Conservation (phyloP, 768 basidiomycete genomes). For the Russula sp. region DNA sequence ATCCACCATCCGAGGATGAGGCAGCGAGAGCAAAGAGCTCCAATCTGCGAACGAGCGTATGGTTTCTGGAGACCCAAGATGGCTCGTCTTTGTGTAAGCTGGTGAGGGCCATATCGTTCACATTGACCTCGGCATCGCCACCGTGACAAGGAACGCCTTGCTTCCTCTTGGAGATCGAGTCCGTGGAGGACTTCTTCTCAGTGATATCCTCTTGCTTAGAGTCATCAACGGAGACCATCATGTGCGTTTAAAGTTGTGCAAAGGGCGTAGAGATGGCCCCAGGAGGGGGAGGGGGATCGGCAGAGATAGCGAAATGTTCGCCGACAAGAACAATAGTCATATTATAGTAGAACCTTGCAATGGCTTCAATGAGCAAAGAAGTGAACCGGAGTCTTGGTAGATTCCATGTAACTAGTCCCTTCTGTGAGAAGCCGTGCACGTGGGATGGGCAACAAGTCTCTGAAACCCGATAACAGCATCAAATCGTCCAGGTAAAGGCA, state of each 20-base stretch:
- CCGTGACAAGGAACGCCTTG: slow-evolving; percentile 12
- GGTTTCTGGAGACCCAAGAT: slow-evolving; percentile 27
- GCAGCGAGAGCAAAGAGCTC: slow-evolving; percentile 52
- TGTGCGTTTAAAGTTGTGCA: slow-evolving; percentile 1
- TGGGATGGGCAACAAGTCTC: not conserved
- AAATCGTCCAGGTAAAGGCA: not conserved
- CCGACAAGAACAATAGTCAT: not conserved
- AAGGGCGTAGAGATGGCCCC: not conserved
- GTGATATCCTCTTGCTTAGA: not conserved
- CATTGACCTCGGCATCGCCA: slow-evolving; percentile 23
- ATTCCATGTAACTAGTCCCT: not conserved
- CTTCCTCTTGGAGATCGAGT: slow-evolving; percentile 34
- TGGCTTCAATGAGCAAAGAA: not conserved
- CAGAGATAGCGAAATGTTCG: not conserved
- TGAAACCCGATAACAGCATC: not conserved
- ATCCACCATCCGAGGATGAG: slow-evolving; percentile 87
- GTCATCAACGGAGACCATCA: slow-evolving; percentile 1
- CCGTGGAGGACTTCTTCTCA: slow-evolving; percentile 21
- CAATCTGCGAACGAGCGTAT: slow-evolving; percentile 32
- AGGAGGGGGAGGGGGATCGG: not conserved
- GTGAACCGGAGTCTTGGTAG: not conserved
- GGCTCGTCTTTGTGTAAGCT: slow-evolving; percentile 29
- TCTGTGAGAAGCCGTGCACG: no score
- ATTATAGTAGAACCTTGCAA: not conserved
- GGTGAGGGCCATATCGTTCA: not conserved